Base-by-base conservation (phyloP, 2,329 filamentous ascomycete genomes). In the Aspergillus costaricaensis region DNA sequence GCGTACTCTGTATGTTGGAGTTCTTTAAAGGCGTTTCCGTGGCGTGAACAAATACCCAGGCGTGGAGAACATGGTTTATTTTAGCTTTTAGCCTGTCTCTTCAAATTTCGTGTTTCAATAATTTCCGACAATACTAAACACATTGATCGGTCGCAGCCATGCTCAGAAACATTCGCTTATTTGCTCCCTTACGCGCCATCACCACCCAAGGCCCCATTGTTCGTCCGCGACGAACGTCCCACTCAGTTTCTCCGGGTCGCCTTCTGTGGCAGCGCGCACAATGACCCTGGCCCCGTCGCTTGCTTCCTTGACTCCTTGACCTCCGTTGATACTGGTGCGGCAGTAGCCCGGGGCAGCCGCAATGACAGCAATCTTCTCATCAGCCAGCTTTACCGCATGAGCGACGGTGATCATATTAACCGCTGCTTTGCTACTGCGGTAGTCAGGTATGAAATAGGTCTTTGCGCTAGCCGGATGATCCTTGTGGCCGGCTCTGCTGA, bases 1-100 rank as follows among this genome's bases (percentile, higher is more conserved):
- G n/a, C 12, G 21, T 14, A 21, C 38, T 55, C 12, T 59, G 10
- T 47, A 36, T 36, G 48, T 47, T 25, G 62, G 61, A 63, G 63
- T 63, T 63, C 17, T 19, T 43, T 44, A 54, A 21, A 55, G 61
- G 61, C 63, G 58, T 65, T 65, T 60, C 19, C 19, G 30, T 59
- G 48, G 4, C 21, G 57, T 59, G 41, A 58, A 49, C 59, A 58
- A 64, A 65, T 65, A 65, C 62, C 63, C 63, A 57, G 44, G 41
- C 32, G 57, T 60, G 50, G 57, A 47, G 52, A 47, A 55, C 39
- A 58, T 62, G 59, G 55, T 59, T 52, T 55, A 57, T 57, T 59
- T 48, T 39, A 47, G 55, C 47, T 44, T 52, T 55, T 47, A 57
- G 44, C 36, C 27, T 43, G 62, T 50, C 27, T 59, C 58, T 48